Conservation (phyloP, 2,329 filamentous ascomycete species). For the Fusarium abutilonis region DNA sequence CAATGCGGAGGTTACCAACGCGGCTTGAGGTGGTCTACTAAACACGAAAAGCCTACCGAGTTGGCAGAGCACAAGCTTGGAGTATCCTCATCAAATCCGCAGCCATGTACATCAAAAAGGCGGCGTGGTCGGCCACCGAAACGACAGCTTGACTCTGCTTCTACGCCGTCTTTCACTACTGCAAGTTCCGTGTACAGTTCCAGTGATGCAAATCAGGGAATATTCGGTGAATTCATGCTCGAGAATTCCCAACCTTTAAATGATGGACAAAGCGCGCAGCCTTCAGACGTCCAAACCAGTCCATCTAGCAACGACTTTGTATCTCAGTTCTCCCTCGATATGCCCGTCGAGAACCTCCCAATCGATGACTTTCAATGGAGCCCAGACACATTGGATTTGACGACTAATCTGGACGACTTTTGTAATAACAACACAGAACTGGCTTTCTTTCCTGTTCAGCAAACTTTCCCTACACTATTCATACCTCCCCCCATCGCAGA, state of each 20-base stretch:
- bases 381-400: conserved; percentile 11
- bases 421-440: conserved; percentile 7
- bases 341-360: neutral
- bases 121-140: conserved; percentile 31
- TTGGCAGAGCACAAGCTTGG: conserved; percentile 21
- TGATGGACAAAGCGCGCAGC: neutral
- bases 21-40: conserved; percentile 38
- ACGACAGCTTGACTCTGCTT: neutral
- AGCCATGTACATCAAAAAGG: conserved; percentile 7
- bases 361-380: conserved; percentile 20
- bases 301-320: neutral
- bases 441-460: conserved; percentile 13
- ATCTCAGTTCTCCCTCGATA: conserved; percentile 11
- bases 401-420: neutral
- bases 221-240: conserved; percentile 26
- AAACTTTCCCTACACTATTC: conserved; percentile 5
- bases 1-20: conserved; percentile 39
- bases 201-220: conserved; percentile 3
- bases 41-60: conserved; percentile 31
- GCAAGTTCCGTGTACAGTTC: neutral
- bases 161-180: conserved; percentile 3
- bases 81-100: neutral
- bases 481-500: conserved; percentile 29
- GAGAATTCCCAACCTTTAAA: neutral
- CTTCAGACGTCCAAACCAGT: neutral